Percentiles rank a stretch among this genome's conserved stretches.
phyloP scores from a whole-genome alignment of 148 eudicot species.

The Chenopodium album region DNA sequence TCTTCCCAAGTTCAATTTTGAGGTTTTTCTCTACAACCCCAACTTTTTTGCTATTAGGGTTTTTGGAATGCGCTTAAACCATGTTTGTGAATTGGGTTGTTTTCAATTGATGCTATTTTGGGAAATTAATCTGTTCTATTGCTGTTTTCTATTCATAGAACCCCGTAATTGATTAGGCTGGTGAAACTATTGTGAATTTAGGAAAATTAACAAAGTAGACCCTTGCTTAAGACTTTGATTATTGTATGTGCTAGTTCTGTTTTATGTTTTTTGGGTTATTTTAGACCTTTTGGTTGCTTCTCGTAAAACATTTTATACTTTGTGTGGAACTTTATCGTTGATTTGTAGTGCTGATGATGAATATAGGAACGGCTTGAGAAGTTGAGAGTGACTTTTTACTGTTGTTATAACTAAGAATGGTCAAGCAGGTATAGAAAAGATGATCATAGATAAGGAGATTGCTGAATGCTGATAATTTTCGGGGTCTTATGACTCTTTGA shows the following conservation, averaged over 20 bases:
- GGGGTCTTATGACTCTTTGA: no score
- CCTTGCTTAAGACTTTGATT: not conserved
- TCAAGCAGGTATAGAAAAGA: no score
- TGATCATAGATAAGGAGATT: no score
- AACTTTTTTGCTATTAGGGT: conserved; percentile 3
- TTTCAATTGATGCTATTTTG: not conserved
- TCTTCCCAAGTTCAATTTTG: conserved; percentile 48
- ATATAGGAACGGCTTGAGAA: no score
- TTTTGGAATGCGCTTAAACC: not conserved
- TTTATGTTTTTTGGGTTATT: not conserved
- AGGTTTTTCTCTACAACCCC: conserved; percentile 38
- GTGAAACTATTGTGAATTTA: not conserved
- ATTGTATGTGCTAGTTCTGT: not conserved
- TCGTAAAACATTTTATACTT: not conserved
- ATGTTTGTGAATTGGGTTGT: not conserved
- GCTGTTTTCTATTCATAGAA: not conserved
- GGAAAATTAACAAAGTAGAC: not conserved
- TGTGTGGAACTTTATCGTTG: no score
- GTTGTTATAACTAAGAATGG: no score
- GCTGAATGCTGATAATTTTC: no score
- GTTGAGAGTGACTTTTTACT: no score
- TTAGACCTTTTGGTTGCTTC: not conserved
- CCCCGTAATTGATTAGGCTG: not conserved
- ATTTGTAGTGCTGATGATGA: no score
- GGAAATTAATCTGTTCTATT: no score